These are phyloP conservation scores for Acanthamoeba quina DNA, from an alignment of 208 protist genomes.

Conservation along the genomic window DNA sequence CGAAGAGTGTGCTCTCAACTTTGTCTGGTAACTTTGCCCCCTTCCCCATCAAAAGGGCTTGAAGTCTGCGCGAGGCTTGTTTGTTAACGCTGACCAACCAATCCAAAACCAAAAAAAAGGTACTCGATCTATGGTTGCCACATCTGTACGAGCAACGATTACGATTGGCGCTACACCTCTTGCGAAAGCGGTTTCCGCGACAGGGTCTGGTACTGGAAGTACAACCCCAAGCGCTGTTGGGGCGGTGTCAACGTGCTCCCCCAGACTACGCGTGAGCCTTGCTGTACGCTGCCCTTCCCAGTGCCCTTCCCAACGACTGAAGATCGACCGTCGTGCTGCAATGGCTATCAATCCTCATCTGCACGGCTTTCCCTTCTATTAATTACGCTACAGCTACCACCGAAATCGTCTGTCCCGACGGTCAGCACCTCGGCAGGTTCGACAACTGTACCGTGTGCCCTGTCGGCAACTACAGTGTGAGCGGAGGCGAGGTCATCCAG, in stretches of 20 bases:
- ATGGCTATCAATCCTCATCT: not conserved
- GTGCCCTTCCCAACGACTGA: not conserved
- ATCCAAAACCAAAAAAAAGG: not conserved
- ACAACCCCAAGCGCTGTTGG: constrained; percentile 72
- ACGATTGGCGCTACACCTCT: constrained; percentile 61
- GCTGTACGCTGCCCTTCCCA: constrained; percentile 1
- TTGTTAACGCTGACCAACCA: too few species aligned
- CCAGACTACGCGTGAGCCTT: not conserved
- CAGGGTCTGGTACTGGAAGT: constrained; percentile 67
- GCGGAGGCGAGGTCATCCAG: constrained; percentile 55
- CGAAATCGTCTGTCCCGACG: constrained; percentile 59
- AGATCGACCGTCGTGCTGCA: not conserved
- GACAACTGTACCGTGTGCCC: constrained; percentile 57
- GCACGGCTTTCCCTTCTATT: not conserved
- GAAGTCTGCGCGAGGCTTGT: not conserved
- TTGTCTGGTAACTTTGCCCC: constrained; percentile 7
- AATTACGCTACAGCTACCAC: not conserved
- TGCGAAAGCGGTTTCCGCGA: constrained; percentile 61
- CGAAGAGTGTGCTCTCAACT: constrained; percentile 3
- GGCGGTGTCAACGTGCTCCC: constrained; percentile 38
- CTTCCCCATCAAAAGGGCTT: not conserved
- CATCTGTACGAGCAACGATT: constrained; percentile 67
- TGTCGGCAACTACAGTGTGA: constrained; percentile 60
- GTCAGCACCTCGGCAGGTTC: constrained; percentile 18
- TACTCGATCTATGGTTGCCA: constrained; percentile 72